Base-by-base conservation (phyloP, 1,284 basidiomycete genomes). In the Cryptococcus floricola region DNA sequence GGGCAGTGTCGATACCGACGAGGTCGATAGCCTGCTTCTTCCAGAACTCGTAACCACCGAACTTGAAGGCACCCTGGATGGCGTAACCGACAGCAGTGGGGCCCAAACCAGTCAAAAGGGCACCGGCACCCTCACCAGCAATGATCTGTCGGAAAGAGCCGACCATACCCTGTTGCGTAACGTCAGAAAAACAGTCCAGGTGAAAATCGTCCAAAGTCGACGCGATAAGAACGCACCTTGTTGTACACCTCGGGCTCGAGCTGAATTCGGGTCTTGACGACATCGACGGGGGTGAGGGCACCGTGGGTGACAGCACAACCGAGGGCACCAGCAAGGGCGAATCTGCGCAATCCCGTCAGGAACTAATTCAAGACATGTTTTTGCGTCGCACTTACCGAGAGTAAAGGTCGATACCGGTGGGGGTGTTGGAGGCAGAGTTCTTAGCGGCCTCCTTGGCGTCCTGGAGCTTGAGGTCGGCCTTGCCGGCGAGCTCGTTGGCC, bases 251-350 rank as follows among this genome's bases (percentile, higher is more conserved):
- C 71, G 59, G 77, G 75, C 79, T 86, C 69, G 50, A 91, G 91
- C 87, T 97, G 93, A 87, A 97, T 96, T 82, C 94, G 91, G 77
- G 93, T 96, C 83, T 97, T 96, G 72, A 90, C 88, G 68, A 94
- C 91, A 82, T 95, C 91, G 69, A 95, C 85, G 60, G 91, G 91
- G 43, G 91, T 94, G 71, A 93, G 86, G 70, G 87, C 90, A 59
- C 92, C 93, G 78, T 97, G 93, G 66, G 93, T 96, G 77, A 93
- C 57, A 80, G 92, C 91, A 73, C 93, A 97, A 62, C 93, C 91
- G 67, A 95, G 83, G 65, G 85, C 84, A 85, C 93, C 92, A 72
- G 91, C 92, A 62, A 97, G 72, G 62, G 80, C 80, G 76, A 82
- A 81, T 58, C 80, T 76, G 59, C 0, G 48, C 16, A 18, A 23